phyloP scores from a whole-genome alignment of 495 filamentous ascomycete species.

The Chaetomidium leptoderma region DNA sequence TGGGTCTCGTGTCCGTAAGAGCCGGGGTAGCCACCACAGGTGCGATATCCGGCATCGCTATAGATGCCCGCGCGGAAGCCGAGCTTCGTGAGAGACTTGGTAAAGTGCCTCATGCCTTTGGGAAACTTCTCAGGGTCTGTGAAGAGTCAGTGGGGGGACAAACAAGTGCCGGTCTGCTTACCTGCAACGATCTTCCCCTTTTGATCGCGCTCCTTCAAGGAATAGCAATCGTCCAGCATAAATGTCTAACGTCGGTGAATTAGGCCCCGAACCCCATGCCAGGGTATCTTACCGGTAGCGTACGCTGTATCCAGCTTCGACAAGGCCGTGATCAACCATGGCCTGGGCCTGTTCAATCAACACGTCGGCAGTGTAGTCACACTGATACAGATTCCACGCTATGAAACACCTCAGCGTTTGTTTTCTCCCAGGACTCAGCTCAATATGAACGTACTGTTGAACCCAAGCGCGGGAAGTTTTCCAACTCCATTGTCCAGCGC shows the following conservation, averaged over 20 bases:
- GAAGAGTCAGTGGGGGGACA: neutral
- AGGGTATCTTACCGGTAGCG: neutral
- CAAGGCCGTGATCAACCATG: constrained; percentile 7
- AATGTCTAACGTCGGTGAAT: neutral
- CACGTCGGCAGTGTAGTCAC: constrained; percentile 8
- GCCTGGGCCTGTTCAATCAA: constrained; percentile 7
- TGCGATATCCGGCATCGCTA: constrained; percentile 30
- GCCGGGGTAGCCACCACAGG: constrained; percentile 36
- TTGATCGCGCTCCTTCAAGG: neutral
- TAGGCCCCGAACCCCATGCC: neutral
- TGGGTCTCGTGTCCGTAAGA: constrained; percentile 40
- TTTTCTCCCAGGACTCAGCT: no score
- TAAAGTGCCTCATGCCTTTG: constrained; percentile 27
- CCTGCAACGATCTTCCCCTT: constrained; percentile 7
- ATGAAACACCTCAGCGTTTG: neutral
- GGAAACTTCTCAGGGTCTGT: constrained; percentile 26
- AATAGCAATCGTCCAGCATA: constrained; percentile 17
- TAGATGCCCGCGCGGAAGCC: constrained; percentile 37
- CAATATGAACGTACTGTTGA: constrained; percentile 4
- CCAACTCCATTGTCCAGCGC: constrained; percentile 13
- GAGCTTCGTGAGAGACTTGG: constrained; percentile 28
- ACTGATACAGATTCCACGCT: constrained; percentile 12
- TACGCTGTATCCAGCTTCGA: constrained; percentile 12
- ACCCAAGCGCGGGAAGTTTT: constrained; percentile 11
- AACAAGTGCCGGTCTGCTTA: neutral